Evolutionary conservation across 169 alveolate genomes (phyloP).

Genomic region (Eimeria sp.): DNA sequence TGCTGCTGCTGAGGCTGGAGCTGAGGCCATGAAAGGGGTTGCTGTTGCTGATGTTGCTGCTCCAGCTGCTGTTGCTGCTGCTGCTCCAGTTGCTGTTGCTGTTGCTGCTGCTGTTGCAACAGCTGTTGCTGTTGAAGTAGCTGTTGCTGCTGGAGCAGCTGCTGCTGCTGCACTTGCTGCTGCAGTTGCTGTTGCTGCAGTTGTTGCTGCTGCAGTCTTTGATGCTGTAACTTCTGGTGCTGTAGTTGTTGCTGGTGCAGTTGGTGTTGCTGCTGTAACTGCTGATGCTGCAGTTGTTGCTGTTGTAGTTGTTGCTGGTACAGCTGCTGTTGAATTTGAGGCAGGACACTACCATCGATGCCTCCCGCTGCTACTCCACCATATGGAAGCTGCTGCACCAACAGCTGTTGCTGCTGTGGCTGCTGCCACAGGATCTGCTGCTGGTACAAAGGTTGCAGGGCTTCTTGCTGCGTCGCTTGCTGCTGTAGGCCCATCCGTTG

Average conservation of each 20-base stretch:
- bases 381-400: background rate
- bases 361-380: background rate
- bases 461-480: constrained; percentile 15
- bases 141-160: constrained; percentile 30
- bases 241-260: constrained; percentile 24
- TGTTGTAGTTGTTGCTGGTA: constrained; percentile 38
- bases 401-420: constrained; percentile 21
- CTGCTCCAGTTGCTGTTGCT: constrained; percentile 23
- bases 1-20: constrained; percentile 37
- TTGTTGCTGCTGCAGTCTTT: background rate
- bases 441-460: background rate
- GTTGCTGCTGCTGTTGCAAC: constrained; percentile 51
- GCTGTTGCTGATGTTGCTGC: constrained; percentile 24
- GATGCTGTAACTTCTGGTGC: constrained; percentile 23
- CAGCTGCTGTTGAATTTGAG: constrained; percentile 30
- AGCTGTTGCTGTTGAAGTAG: constrained; percentile 35
- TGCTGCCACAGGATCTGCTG: background rate
- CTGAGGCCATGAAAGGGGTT: background rate
- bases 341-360: background rate
- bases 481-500: constrained; percentile 25
- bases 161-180: constrained; percentile 35
- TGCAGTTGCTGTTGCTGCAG: constrained; percentile 1
- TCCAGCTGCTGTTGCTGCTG: constrained; percentile 14
- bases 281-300: constrained; percentile 32
- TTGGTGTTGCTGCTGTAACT: constrained; percentile 5